Conservation (phyloP, 2,329 filamentous ascomycete genomes). For the Fusarium decemcellulare region DNA sequence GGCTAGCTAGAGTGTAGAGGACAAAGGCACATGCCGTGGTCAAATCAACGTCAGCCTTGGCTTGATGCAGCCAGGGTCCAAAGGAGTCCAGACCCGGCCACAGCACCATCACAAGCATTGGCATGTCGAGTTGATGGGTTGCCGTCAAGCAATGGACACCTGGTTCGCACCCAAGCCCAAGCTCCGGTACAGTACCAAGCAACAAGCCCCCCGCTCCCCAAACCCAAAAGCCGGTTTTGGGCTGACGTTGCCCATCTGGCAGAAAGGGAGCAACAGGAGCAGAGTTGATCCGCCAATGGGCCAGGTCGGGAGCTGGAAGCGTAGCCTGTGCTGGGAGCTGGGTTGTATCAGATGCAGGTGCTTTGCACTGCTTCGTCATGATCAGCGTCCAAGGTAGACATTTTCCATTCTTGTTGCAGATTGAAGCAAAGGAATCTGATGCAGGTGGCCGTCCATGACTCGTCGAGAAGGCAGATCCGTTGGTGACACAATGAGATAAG, state of each 20-base stretch:
- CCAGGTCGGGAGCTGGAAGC: neutral
- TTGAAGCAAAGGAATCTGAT: slow-evolving; percentile 19
- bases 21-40: neutral
- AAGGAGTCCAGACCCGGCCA: slow-evolving; percentile 37
- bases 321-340: neutral
- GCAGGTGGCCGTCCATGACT: slow-evolving; percentile 26
- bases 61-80: slow-evolving; percentile 39
- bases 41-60: slow-evolving; percentile 25
- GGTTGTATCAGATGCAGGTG: slow-evolving; percentile 27
- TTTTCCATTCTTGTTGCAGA: slow-evolving; percentile 31
- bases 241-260: slow-evolving; percentile 15
- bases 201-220: slow-evolving; percentile 8
- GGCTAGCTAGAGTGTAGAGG: neutral
- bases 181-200: neutral
- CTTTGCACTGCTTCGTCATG: slow-evolving; percentile 31
- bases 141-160: slow-evolving; percentile 23
- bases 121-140: slow-evolving; percentile 3
- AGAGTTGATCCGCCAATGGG: neutral
- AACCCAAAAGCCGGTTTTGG: slow-evolving; percentile 38
- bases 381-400: slow-evolving; percentile 31
- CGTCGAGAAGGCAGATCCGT: slow-evolving; percentile 28
- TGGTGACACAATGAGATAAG: slow-evolving; percentile 28
- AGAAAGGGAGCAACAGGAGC: slow-evolving; percentile 14
- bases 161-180: slow-evolving; percentile 21
- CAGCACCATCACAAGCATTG: slow-evolving; percentile 11